Percentiles rank a stretch among this genome's conserved stretches.
Evolutionary conservation across 345 rosid genomes (phyloP).

Genomic region (Corchorus olitorius): DNA sequence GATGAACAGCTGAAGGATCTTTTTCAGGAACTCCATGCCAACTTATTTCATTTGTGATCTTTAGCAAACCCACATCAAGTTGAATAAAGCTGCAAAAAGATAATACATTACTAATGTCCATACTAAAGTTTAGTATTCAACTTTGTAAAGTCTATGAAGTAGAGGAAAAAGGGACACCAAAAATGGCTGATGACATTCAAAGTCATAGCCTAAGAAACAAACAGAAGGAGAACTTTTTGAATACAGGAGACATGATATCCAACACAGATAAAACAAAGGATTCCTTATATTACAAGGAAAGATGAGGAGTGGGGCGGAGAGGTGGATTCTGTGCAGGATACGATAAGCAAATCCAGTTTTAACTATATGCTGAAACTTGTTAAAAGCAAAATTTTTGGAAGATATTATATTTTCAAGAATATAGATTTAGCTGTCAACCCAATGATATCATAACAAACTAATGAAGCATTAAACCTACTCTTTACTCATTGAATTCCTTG

Average conservation of each 20-base stretch:
- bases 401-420: background rate
- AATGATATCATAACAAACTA: constrained; percentile 12
- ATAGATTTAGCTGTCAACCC: constrained; percentile 15
- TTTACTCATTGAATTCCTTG: constrained; percentile 81
- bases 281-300: too few relatives aligned
- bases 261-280: too few relatives aligned
- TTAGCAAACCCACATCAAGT: constrained; percentile 91
- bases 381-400: constrained; percentile 12
- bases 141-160: background rate
- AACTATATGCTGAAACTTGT: background rate
- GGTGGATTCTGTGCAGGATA: background rate
- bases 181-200: background rate
- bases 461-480: constrained; percentile 58
- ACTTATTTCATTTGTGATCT: constrained; percentile 82
- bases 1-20: constrained; percentile 92
- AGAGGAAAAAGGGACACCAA: background rate
- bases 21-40: constrained; percentile 91
- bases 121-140: background rate
- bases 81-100: constrained; percentile 77
- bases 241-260: background rate
- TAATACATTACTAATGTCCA: constrained; percentile 21
- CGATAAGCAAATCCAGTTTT: background rate
- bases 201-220: background rate
- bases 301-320: background rate
- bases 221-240: background rate